Evolutionary conservation across 2,329 filamentous ascomycete genomes (phyloP).

Genomic region (Macrophomina tecta): DNA sequence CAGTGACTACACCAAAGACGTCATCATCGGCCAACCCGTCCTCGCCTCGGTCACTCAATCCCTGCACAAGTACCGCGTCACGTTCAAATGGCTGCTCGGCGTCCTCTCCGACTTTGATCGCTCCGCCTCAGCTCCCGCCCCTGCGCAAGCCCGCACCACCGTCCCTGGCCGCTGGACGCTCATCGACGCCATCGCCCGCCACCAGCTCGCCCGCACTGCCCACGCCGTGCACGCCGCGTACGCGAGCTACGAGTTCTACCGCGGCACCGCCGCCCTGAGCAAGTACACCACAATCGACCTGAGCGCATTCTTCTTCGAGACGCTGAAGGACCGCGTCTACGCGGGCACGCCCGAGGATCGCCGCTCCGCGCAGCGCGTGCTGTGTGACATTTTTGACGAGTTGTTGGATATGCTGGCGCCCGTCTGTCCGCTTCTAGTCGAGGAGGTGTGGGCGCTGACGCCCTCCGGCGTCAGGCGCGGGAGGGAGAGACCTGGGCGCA

Average conservation of each 20-base stretch:
- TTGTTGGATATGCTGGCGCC: conserved; percentile 81
- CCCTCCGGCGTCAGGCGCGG: conserved; percentile 57
- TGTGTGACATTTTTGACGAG: conserved; percentile 70
- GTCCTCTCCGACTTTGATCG: conserved; percentile 53
- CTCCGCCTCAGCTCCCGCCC: conserved; percentile 32
- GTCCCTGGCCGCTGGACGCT: conserved; percentile 24
- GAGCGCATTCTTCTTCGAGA: conserved; percentile 93
- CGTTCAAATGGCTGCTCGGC: conserved; percentile 88
- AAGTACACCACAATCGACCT: conserved; percentile 82
- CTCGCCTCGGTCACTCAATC: conserved; percentile 77
- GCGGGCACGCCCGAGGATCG: conserved; percentile 74
- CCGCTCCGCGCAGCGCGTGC: conserved; percentile 60
- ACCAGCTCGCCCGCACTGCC: conserved; percentile 73
- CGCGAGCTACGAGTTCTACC: conserved; percentile 80
- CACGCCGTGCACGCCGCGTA: conserved; percentile 69
- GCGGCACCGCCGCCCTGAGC: conserved; percentile 74
- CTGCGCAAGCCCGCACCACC: conserved; percentile 16
- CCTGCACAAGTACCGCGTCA: conserved; percentile 86
- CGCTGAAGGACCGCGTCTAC: conserved; percentile 89
- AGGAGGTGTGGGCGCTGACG: conserved; percentile 84
- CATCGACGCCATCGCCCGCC: conserved; percentile 70
- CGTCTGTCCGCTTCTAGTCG: conserved; percentile 80
- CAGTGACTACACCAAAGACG: conserved; percentile 88
- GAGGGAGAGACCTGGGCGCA: conserved; percentile 41
- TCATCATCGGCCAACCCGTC: conserved; percentile 79